These are phyloP conservation scores for Termitomyces heimii DNA, from an alignment of 768 basidiomycete genomes.

Conservation along the genomic window DNA sequence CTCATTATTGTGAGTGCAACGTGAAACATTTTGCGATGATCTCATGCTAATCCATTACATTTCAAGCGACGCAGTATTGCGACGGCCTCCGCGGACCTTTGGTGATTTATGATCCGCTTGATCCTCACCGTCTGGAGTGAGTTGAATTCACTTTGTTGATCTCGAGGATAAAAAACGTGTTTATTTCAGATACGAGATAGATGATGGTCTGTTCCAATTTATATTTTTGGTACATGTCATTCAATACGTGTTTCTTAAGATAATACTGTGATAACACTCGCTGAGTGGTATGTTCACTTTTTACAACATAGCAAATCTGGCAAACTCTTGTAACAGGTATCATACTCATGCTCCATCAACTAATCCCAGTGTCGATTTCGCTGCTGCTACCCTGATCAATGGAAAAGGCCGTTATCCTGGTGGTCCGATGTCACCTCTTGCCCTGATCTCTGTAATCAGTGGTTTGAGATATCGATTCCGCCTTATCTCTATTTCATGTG, in stretches of 20 bases:
- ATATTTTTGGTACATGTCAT: neutral
- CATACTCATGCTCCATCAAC: slow-evolving; percentile 21
- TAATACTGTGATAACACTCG: slow-evolving; percentile 40
- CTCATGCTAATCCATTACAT: neutral
- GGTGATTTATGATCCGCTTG: slow-evolving; percentile 22
- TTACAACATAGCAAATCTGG: neutral
- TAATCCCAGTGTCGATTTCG: slow-evolving; percentile 10
- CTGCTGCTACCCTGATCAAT: slow-evolving; percentile 46
- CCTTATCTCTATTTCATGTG: slow-evolving; percentile 45
- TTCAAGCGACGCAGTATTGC: slow-evolving; percentile 7
- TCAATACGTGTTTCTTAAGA: slow-evolving; percentile 15
- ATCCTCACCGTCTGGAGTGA: no score
- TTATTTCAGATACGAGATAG: slow-evolving; percentile 22
- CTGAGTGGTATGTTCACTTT: slow-evolving; percentile 35
- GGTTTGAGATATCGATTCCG: slow-evolving; percentile 50
- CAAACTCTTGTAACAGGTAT: slow-evolving; percentile 30
- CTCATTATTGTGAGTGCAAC: neutral
- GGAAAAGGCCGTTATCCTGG: slow-evolving; percentile 40
- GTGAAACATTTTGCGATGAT: neutral
- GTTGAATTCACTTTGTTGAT: slow-evolving; percentile 4
- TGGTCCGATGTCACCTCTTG: slow-evolving; percentile 32
- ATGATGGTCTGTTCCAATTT: slow-evolving; percentile 20
- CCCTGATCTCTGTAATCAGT: slow-evolving; percentile 36
- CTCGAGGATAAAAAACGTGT: no score
- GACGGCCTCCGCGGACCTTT: slow-evolving; percentile 13